Conservation (phyloP, 805 yeast genomes). For the Kazachstania kunashirensis region DNA sequence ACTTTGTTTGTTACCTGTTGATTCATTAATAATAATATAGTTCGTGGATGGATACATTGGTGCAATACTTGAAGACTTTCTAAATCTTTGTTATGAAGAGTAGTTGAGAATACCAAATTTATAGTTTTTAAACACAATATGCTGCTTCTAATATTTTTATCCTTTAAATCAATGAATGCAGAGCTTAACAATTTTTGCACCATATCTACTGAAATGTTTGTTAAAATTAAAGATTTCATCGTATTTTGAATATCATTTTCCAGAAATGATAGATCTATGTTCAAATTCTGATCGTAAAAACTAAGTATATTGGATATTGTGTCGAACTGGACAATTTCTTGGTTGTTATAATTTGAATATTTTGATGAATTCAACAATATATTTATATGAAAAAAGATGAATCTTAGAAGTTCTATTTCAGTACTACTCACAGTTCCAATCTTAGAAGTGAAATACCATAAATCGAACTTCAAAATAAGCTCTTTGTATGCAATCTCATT, state of each 20-base stretch:
- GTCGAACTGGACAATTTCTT: conserved; percentile 45
- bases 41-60: conserved; percentile 50
- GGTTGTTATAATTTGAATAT: conserved; percentile 40
- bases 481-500: conserved; percentile 49
- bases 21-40: conserved; percentile 48
- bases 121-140: conserved; percentile 28
- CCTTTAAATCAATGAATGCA: conserved; percentile 39
- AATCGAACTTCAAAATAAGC: conserved; percentile 53
- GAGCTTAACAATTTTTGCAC: conserved; percentile 44
- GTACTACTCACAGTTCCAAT: background rate
- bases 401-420: conserved; percentile 37
- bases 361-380: conserved; percentile 46
- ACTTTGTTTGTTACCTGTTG: conserved; percentile 20
- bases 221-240: conserved; percentile 29
- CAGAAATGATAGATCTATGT: conserved; percentile 16
- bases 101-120: conserved; percentile 27
- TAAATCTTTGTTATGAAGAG: conserved; percentile 33
- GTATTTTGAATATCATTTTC: conserved; percentile 12
- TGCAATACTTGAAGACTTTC: conserved; percentile 37
- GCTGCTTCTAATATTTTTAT: conserved; percentile 18
- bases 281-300: conserved; percentile 30
- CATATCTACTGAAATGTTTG: conserved; percentile 43
- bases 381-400: conserved; percentile 48
- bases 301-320: conserved; percentile 30
- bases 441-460: conserved; percentile 35